A percentile compares a stretch with the other conserved stretches of the same genome.
Conservation (phyloP, 768 basidiomycete genomes). For the Gymnopilus junonius region DNA sequence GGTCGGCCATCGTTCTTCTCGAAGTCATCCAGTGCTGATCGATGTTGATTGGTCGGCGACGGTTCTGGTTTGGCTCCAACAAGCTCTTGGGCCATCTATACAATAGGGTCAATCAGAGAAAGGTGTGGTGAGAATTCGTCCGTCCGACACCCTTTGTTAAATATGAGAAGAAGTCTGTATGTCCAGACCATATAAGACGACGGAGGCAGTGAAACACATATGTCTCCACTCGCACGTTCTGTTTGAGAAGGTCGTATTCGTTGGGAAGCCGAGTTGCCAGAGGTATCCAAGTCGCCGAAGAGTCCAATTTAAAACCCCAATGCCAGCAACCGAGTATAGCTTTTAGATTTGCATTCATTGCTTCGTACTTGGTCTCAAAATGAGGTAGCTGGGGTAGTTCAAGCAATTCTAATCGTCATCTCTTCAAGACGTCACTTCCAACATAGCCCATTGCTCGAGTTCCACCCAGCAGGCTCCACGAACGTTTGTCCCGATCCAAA, state of each 20-base stretch:
- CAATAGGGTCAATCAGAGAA: not conserved
- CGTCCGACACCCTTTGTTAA: not conserved
- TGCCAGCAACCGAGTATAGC: not conserved
- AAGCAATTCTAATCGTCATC: not conserved
- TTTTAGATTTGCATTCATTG: not conserved
- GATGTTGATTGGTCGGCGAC: conserved; percentile 5
- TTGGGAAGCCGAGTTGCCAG: not conserved
- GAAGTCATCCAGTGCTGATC: conserved; percentile 18
- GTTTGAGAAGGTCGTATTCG: too few species aligned
- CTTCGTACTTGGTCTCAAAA: too few species aligned
- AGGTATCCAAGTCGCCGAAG: not conserved
- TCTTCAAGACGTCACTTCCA: not conserved
- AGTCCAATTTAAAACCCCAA: not conserved
- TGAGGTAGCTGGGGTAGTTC: not conserved
- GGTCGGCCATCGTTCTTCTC: conserved; percentile 20
- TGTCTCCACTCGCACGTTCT: not conserved
- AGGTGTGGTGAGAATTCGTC: not conserved
- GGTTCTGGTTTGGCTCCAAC: not conserved
- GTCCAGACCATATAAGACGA: not conserved
- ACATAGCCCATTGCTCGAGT: not conserved
- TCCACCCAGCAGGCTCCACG: not conserved
- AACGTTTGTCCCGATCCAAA: not conserved
- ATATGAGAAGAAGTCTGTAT: not conserved
- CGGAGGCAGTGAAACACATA: not conserved
- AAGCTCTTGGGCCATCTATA: not conserved